These are phyloP conservation scores for Euphorbia pulcherrima DNA, from an alignment of 345 rosid species.

Conservation along the genomic window DNA sequence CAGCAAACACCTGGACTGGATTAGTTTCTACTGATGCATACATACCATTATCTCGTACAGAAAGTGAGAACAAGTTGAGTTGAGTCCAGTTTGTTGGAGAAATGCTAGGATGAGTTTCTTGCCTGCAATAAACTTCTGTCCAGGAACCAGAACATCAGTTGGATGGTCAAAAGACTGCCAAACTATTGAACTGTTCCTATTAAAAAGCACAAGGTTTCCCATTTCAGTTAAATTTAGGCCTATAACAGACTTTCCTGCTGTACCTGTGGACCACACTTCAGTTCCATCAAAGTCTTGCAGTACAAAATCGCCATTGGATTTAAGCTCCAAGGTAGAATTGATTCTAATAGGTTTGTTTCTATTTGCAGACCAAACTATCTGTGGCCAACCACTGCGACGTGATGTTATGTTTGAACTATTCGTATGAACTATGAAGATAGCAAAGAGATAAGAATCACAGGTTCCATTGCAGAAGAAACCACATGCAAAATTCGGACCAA, in stretches of 20 bases:
- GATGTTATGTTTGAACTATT: not conserved
- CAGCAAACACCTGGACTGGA: conserved; percentile 11
- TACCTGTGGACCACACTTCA: conserved; percentile 23
- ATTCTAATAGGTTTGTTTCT: conserved; percentile 15
- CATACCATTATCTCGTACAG: conserved; percentile 14
- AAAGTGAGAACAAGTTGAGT: conserved; percentile 20
- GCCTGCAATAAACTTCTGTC: conserved; percentile 19
- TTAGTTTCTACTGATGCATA: conserved; percentile 20
- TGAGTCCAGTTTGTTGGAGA: conserved; percentile 11
- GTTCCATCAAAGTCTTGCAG: conserved; percentile 15
- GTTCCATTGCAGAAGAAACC: conserved; percentile 25
- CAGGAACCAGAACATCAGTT: conserved; percentile 44
- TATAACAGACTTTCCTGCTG: conserved; percentile 12
- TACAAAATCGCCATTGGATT: conserved; percentile 17
- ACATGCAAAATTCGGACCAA: conserved; percentile 17
- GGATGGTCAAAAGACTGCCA: conserved; percentile 65
- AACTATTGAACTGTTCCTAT: conserved; percentile 12
- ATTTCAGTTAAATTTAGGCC: conserved; percentile 14
- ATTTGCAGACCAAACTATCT: conserved; percentile 26
- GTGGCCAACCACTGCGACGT: conserved; percentile 19
- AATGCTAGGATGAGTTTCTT: conserved; percentile 18
- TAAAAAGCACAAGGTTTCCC: conserved; percentile 25
- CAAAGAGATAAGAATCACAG: conserved; percentile 14
- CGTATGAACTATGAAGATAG: conserved; percentile 20
- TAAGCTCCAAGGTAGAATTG: conserved; percentile 19